Percentiles rank a stretch among this genome's conserved stretches.
Evolutionary conservation across 352 stramenopile species (phyloP).

Genomic region (Paralagenidium karlingii): DNA sequence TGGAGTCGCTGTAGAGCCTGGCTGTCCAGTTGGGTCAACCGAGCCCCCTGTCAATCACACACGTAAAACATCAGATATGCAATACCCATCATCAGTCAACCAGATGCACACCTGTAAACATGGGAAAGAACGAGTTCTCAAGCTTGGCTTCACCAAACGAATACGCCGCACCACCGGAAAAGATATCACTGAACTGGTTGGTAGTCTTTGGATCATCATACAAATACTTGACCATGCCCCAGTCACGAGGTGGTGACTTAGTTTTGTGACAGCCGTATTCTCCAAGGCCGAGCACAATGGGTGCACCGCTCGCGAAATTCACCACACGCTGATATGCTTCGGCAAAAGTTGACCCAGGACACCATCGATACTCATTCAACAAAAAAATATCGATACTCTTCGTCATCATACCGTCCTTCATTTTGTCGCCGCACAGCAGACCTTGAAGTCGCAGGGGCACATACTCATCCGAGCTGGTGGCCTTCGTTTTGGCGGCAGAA

Average conservation of each 20-base stretch:
- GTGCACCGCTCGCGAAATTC: constrained; percentile 54
- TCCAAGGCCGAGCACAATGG: constrained; percentile 67
- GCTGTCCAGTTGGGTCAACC: constrained; percentile 38
- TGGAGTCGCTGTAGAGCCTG: constrained; percentile 35
- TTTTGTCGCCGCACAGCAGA: constrained; percentile 71
- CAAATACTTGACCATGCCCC: constrained; percentile 71
- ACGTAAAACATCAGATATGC: constrained; percentile 4
- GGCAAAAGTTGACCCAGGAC: constrained; percentile 43
- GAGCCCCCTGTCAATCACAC: constrained; percentile 26
- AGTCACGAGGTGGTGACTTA: constrained; percentile 26
- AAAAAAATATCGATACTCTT: constrained; percentile 83
- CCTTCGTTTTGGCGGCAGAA: constrained; percentile 27
- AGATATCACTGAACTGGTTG: constrained; percentile 60
- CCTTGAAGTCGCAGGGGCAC: constrained; percentile 75
- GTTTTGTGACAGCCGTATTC: constrained; percentile 72
- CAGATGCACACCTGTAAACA: constrained; percentile 50
- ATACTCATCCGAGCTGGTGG: constrained; percentile 62
- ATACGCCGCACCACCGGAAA: constrained; percentile 72
- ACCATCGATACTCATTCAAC: constrained; percentile 86
- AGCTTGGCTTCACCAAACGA: constrained; percentile 80
- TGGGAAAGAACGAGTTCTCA: constrained; percentile 55
- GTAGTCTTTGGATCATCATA: constrained; percentile 56
- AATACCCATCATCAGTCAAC: neutral
- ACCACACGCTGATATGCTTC: constrained; percentile 66
- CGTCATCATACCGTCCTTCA: constrained; percentile 66